Evolutionary conservation across 306 rosid genomes (phyloP).

Genomic region (Alnus glutinosa): DNA sequence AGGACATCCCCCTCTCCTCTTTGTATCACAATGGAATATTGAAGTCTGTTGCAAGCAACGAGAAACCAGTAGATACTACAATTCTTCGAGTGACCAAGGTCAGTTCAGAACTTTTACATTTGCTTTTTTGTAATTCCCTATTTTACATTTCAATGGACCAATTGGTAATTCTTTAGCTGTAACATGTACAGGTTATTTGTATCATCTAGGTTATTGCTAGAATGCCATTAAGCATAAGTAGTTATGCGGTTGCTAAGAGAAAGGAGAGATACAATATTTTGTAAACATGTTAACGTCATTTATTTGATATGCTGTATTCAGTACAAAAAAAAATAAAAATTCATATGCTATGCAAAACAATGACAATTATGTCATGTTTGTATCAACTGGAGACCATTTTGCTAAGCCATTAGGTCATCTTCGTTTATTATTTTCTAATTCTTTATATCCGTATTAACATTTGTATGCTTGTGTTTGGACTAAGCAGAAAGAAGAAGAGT

Average conservation of each 20-base stretch:
- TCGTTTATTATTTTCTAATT: not conserved
- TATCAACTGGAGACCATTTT: not conserved
- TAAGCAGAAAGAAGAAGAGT: constrained; percentile 88
- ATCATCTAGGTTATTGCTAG: not conserved
- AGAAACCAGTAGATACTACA: constrained; percentile 62
- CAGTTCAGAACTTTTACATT: constrained; percentile 21
- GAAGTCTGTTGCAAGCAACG: constrained; percentile 55
- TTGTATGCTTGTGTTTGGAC: constrained; percentile 19
- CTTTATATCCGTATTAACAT: constrained; percentile 4
- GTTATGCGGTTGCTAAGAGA: not conserved
- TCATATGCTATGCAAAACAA: not conserved
- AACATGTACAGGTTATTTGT: not conserved
- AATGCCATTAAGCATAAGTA: not conserved
- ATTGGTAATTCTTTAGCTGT: not conserved
- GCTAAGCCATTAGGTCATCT: not conserved
- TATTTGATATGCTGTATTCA: not conserved
- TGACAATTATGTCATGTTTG: not conserved
- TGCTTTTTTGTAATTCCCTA: constrained; percentile 6
- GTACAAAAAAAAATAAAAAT: no score
- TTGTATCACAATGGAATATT: constrained; percentile 67
- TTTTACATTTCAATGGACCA: not conserved
- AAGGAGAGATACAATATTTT: constrained; percentile 10
- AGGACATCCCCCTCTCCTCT: constrained; percentile 67
- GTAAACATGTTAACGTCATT: constrained; percentile 9
- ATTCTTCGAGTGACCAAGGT: constrained; percentile 95